Evolutionary conservation across 306 rosid genomes (phyloP).

Genomic region (Sophora flavescens): DNA sequence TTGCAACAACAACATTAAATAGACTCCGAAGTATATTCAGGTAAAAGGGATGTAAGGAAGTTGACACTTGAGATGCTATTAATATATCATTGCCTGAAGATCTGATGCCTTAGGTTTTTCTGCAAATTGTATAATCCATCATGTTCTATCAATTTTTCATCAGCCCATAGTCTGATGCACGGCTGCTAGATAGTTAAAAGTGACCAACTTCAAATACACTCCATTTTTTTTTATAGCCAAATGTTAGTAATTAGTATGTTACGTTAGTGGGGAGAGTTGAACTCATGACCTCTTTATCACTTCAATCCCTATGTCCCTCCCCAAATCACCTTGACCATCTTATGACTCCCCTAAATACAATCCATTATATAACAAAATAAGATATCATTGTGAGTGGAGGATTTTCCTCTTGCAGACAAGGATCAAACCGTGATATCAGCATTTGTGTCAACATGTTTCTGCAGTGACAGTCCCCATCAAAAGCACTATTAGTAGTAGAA

Average conservation of each 20-base stretch:
- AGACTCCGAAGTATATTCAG: constrained; percentile 1
- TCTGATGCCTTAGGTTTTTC: constrained; percentile 92
- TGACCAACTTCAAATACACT: background rate
- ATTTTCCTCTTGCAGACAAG: background rate
- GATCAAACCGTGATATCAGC: constrained; percentile 91
- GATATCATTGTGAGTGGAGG: background rate
- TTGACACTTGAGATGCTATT: constrained; percentile 33
- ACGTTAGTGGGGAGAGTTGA: no score
- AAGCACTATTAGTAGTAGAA: constrained; percentile 27
- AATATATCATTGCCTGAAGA: constrained; percentile 84
- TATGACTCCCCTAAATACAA: no score
- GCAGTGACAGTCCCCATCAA: constrained; percentile 43
- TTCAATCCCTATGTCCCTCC: no score
- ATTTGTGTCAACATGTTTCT: constrained; percentile 88
- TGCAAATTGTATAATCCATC: constrained; percentile 77
- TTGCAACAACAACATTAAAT: no score
- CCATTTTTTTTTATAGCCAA: no score
- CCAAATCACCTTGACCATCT: no score
- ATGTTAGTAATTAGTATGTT: no score
- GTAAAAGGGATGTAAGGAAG: constrained; percentile 18
- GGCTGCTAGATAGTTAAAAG: constrained; percentile 45
- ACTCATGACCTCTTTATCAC: no score
- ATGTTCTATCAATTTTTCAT: constrained; percentile 80
- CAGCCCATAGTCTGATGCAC: constrained; percentile 81
- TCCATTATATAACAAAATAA: background rate